Conservation (phyloP, 2,329 filamentous ascomycete genomes). For the Aureobasidium melanogenum region DNA sequence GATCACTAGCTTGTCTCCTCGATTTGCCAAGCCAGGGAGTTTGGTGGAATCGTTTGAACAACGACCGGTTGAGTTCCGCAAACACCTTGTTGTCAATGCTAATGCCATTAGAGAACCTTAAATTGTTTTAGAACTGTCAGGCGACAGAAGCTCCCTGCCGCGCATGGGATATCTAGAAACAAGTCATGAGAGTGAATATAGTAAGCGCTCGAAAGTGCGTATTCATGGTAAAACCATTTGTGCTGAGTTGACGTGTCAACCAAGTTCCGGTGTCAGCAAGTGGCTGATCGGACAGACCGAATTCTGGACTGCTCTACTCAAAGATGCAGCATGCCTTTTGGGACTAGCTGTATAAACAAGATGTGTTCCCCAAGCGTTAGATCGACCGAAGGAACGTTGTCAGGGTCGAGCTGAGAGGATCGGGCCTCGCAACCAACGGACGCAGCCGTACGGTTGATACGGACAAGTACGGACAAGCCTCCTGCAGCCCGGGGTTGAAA, state of each 20-base stretch:
- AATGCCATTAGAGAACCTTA: background rate
- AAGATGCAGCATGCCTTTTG: background rate
- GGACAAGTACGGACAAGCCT: background rate
- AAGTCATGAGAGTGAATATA: no score
- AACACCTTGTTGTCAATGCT: background rate
- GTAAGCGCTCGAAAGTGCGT: no score
- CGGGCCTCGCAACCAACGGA: background rate
- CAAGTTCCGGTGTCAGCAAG: no score
- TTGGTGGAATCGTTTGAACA: background rate
- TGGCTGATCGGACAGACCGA: no score
- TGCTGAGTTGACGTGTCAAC: no score
- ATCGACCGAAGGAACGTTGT: background rate
- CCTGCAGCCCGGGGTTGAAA: no score
- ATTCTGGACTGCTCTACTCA: background rate
- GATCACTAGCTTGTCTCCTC: background rate
- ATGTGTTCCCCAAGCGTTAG: background rate
- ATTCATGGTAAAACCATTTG: no score
- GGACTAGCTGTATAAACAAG: background rate
- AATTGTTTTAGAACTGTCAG: no score
- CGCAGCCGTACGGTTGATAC: background rate
- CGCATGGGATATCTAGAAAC: no score
- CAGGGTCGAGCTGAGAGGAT: background rate
- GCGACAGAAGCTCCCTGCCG: no score
- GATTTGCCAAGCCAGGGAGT: background rate
- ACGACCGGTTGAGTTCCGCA: background rate